Evolutionary conservation across 1,139 yeast species (phyloP).

Genomic region (Williopsis jadinii): DNA sequence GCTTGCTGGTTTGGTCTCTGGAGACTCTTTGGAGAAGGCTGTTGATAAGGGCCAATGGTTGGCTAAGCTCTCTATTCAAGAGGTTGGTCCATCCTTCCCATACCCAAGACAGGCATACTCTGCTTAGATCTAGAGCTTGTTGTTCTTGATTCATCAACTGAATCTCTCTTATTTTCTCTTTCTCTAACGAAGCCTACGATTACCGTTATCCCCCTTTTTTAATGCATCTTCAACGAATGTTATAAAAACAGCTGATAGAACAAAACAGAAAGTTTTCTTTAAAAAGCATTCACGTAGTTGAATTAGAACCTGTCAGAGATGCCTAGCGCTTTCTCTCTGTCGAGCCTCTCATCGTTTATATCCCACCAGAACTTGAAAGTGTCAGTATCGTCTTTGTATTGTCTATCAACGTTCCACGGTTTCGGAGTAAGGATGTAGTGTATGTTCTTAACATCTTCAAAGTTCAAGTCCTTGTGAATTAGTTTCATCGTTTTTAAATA

Average conservation of each 20-base stretch:
- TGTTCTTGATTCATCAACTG: slow-evolving; percentile 7
- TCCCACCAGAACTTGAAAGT: slow-evolving; percentile 37
- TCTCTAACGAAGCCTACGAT: no score
- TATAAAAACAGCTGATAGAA: not conserved
- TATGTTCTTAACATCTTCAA: slow-evolving; percentile 40
- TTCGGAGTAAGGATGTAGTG: slow-evolving; percentile 50
- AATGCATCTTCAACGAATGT: slow-evolving; percentile 2
- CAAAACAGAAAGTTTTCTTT: not conserved
- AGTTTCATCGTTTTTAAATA: slow-evolving; percentile 42
- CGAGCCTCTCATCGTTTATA: slow-evolving; percentile 31
- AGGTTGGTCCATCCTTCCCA: slow-evolving; percentile 93
- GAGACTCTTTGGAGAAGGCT: slow-evolving; percentile 52
- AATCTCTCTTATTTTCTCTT: not conserved
- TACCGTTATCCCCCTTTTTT: not conserved
- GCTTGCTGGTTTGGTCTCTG: slow-evolving; percentile 80
- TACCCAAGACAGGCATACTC: slow-evolving; percentile 49
- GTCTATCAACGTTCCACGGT: slow-evolving; percentile 42
- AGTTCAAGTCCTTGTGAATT: slow-evolving; percentile 40
- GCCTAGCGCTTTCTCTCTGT: slow-evolving; percentile 12
- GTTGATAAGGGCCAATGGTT: slow-evolving; percentile 96
- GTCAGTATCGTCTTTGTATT: slow-evolving; percentile 22
- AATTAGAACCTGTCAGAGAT: slow-evolving; percentile 10
- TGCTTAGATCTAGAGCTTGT: slow-evolving; percentile 7
- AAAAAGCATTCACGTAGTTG: no score
- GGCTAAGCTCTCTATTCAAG: slow-evolving; percentile 86